Percentiles rank a stretch among this genome's conserved stretches.
Conservation (phyloP, 1,139 yeast genomes). For the Kodamaea anthophila region DNA sequence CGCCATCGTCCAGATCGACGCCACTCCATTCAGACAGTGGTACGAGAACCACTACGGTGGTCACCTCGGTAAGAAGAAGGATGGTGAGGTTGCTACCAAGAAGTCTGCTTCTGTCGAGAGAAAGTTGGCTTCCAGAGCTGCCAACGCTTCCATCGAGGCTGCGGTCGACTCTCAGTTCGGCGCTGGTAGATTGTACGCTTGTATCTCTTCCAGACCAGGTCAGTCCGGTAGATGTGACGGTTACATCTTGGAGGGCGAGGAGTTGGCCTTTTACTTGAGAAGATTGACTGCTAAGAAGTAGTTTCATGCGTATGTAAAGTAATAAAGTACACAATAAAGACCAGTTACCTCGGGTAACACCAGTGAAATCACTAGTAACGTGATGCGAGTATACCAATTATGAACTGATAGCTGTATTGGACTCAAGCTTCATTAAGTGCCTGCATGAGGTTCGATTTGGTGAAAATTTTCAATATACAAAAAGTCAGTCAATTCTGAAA, state of each 20-base stretch:
- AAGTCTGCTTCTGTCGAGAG: slow-evolving; percentile 82
- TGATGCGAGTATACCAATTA: too few species aligned
- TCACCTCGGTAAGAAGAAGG: slow-evolving; percentile 77
- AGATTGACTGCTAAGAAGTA: slow-evolving; percentile 99
- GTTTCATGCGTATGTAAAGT: slow-evolving; percentile 17
- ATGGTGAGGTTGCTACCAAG: slow-evolving; percentile 42
- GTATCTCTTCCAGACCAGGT: slow-evolving; percentile 99
- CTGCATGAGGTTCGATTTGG: too few species aligned
- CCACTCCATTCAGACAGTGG: slow-evolving; percentile 99
- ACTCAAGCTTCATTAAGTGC: too few species aligned
- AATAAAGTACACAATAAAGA: slow-evolving; percentile 6
- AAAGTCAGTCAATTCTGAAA: too few species aligned
- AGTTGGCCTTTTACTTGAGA: slow-evolving; percentile 99
- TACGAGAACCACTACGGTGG: slow-evolving; percentile 98
- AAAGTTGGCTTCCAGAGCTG: slow-evolving; percentile 89
- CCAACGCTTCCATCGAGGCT: slow-evolving; percentile 75
- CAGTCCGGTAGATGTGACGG: slow-evolving; percentile 99
- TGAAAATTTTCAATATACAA: too few species aligned
- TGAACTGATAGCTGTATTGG: too few species aligned
- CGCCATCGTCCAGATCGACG: slow-evolving; percentile 98
- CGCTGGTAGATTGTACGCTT: slow-evolving; percentile 98
- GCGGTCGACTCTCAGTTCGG: slow-evolving; percentile 94
- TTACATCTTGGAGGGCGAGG: slow-evolving; percentile 99
- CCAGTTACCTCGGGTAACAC: slow-evolving; percentile 1
- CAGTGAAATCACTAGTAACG: too few species aligned